Evolutionary conservation across 208 protist genomes (phyloP), one percentile per base, ranked within the genome.

Genomic region (Trypanosoma theileri): DNA sequence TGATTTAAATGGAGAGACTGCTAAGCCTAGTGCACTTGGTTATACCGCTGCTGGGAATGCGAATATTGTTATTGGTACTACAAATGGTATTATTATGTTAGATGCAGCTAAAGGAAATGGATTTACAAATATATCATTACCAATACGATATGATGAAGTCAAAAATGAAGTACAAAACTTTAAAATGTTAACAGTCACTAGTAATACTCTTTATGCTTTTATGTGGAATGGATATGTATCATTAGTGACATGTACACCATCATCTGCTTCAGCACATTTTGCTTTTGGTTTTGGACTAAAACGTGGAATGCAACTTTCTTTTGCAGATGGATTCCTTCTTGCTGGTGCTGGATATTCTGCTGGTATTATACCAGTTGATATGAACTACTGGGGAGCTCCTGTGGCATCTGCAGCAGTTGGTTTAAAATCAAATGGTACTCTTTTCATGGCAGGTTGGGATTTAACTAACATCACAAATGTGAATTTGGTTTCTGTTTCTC

Each of bases 401-500:
- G 14, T 73, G 3, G 16, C 35, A 12, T 11, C 8, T 22, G 8
- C 50, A 28, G 46, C 31, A 3, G 19, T 60, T 17, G 24, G 13
- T 50, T 46, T 4, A 17, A 7, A 26, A 46, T 17, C 9, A 12
- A n/a, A 50, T 8, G 50, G 21, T 17, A 31, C 35, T 16, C 66
- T 67, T 61, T 26, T n/a, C n/a, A n/a, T 73, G n/a, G 57, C 61
- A 21, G 68, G 68, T 24, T 58, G 42, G 68, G 58, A 73, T 62
- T 10, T 21, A 45, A 59, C 26, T 11, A 66, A 73, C 22, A 61
- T 28, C 8, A 59, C 59, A 3, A 17, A 4, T 59, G 48, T 73
- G 19, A 73, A 66, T 55, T 42, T 65, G 11, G 55, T 26, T 53
- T 26, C 41, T 51, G 53, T 60, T 10, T 52, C 57, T 58, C 51